Base-by-base conservation (phyloP, 495 filamentous ascomycete species). In the Aspergillus biplanus region DNA sequence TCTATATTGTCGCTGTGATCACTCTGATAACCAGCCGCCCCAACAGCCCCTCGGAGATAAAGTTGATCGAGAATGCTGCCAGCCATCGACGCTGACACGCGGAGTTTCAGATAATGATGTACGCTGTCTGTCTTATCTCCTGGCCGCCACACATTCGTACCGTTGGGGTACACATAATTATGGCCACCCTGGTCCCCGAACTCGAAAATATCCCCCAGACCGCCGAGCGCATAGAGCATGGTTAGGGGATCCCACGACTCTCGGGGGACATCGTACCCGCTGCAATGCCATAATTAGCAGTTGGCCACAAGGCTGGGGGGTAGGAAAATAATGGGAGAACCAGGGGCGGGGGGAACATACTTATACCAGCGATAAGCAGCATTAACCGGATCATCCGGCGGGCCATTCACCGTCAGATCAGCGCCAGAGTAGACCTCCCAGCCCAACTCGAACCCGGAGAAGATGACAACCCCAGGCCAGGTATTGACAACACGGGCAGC, bases 201-300 rank as follows among this genome's bases (percentile, higher is more conserved):
- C 44, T 72, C 66, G 47, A 74, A 76, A 12, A 73, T 48, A 0
- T 64, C 72, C 0, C 68, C 71, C n/a, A 78, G 46, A 12, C 79
- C 79, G 7, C 69, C 8, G 34, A 80, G 75, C 6, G 76, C 81
- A 47, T 83, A 82, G 15, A 79, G 42, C 3, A 78, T 67, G 0
- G 79, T 73, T 39, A 82, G 63, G 4, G 78, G 78, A 64, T 83
- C 81, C 78, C 78, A 83, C 0, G 78, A 79, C 5, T 70, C 59
- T 21, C 75, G 65, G 0, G 61, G 39, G 7, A 4, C 7, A 13
- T 58, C 52, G 7, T 53, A 52, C 5, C 61, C 61, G 44, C 61
- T 63, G 27, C 7, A 50, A 50, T 18, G 7, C 9, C 5, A 6
- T 6, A 0, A 8, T 50, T 7, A 31, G 7, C 21, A 9, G 6